Conservation (phyloP, 2,329 filamentous ascomycete species). For the Gnomoniopsis smithogilvyi region DNA sequence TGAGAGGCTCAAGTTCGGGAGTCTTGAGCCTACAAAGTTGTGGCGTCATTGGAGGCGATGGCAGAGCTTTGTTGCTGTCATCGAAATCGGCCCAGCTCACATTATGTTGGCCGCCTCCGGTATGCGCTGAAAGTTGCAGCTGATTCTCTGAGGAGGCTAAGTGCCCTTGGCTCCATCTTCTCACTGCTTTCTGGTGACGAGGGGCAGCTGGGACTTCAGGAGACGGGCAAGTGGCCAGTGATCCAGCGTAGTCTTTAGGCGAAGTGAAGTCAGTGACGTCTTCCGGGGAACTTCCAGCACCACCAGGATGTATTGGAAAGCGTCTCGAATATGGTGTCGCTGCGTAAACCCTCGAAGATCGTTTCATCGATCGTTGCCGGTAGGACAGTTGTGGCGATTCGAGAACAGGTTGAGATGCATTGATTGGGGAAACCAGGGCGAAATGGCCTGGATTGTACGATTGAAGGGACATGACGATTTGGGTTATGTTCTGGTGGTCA, state of each 20-base stretch:
- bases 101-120: background rate
- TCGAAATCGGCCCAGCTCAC: conserved; percentile 1
- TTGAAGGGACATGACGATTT: background rate
- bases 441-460: background rate
- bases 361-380: background rate
- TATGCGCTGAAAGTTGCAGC: background rate
- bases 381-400: background rate
- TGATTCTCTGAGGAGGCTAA: too few relatives aligned
- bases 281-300: background rate
- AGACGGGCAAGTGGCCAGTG: background rate
- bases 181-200: background rate
- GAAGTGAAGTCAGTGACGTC: conserved; percentile 10
- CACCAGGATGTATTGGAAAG: background rate
- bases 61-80: background rate
- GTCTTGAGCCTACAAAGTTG: conserved; percentile 10
- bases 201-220: background rate
- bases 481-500: background rate
- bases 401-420: background rate
- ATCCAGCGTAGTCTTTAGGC: conserved; percentile 3
- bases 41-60: conserved; percentile 9
- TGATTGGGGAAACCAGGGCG: background rate
- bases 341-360: background rate
- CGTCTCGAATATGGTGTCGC: background rate
- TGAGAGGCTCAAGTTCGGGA: conserved; percentile 13
- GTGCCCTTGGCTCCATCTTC: background rate